phyloP scores from a whole-genome alignment of 2,329 filamentous ascomycete genomes.

The Sarocladium strictum region DNA sequence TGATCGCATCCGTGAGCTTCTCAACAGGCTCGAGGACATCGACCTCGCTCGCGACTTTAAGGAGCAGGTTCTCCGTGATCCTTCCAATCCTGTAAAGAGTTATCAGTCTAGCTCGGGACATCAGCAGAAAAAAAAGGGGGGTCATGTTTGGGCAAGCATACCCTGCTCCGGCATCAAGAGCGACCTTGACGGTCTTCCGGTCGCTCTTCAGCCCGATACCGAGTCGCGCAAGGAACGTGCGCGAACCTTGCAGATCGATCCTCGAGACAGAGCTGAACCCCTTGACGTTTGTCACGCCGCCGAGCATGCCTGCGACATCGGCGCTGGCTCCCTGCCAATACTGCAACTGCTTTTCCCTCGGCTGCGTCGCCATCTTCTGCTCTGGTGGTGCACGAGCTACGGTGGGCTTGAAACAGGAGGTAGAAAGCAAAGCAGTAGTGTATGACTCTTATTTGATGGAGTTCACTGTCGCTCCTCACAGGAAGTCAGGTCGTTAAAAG shows the following conservation, averaged over 20 bases:
- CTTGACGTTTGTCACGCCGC: conserved; percentile 45
- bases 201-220: conserved; percentile 34
- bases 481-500: too few species aligned
- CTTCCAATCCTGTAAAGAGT: conserved; percentile 63
- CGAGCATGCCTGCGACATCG: conserved; percentile 68
- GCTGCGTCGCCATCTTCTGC: background rate
- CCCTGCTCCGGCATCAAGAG: conserved; percentile 35
- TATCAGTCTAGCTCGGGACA: background rate
- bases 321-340: conserved; percentile 44
- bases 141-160: conserved; percentile 20
- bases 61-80: conserved; percentile 72
- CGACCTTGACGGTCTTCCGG: conserved; percentile 21
- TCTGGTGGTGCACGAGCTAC: too few species aligned
- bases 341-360: conserved; percentile 10
- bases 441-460: too few species aligned
- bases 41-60: conserved; percentile 61
- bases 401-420: too few species aligned
- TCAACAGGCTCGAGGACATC: conserved; percentile 81
- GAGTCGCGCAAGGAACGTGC: conserved; percentile 63
- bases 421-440: too few species aligned
- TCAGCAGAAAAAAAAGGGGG: background rate
- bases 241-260: conserved; percentile 64
- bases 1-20: conserved; percentile 67
- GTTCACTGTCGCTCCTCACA: too few species aligned
- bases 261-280: conserved; percentile 39